These are phyloP conservation scores for Penicillium sp. DNA, from an alignment of 2,329 filamentous ascomycete species.

Conservation along the genomic window DNA sequence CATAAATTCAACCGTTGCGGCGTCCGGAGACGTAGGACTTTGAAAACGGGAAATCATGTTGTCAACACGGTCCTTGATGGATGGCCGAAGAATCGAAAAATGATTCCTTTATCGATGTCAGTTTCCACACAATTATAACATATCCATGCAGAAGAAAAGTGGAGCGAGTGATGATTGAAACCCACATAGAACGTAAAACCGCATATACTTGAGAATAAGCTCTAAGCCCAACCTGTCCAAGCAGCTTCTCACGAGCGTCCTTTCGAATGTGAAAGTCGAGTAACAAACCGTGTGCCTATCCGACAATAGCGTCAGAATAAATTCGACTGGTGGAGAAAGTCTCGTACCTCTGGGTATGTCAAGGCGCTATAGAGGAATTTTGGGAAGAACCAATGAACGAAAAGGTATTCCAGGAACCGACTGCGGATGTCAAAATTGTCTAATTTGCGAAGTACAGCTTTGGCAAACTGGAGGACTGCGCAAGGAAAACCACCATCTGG, in stretches of 20 bases:
- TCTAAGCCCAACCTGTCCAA: conserved; percentile 75
- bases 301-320: conserved; percentile 33
- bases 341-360: conserved; percentile 79
- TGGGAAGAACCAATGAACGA: conserved; percentile 91
- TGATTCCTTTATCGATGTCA: conserved; percentile 34
- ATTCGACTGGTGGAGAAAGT: not conserved
- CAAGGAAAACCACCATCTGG: conserved; percentile 86
- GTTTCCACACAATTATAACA: not conserved
- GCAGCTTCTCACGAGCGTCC: conserved; percentile 77
- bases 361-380: conserved; percentile 82
- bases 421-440: conserved; percentile 70
- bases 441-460: conserved; percentile 78
- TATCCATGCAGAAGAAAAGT: conserved; percentile 48
- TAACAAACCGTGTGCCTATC: conserved; percentile 66
- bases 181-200: conserved; percentile 71
- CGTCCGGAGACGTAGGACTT: conserved; percentile 7
- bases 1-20: conserved; percentile 2
- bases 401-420: conserved; percentile 78
- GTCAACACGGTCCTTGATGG: conserved; percentile 40
- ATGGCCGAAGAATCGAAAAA: conserved; percentile 39
- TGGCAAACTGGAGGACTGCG: conserved; percentile 80
- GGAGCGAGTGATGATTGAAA: conserved; percentile 18
- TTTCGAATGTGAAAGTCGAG: conserved; percentile 91
- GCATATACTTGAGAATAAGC: conserved; percentile 80
- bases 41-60: conserved; percentile 42